Percentiles rank a stretch among this genome's conserved stretches.
phyloP scores from a whole-genome alignment of 1,139 yeast species.

The Suhomyces coccinellae region DNA sequence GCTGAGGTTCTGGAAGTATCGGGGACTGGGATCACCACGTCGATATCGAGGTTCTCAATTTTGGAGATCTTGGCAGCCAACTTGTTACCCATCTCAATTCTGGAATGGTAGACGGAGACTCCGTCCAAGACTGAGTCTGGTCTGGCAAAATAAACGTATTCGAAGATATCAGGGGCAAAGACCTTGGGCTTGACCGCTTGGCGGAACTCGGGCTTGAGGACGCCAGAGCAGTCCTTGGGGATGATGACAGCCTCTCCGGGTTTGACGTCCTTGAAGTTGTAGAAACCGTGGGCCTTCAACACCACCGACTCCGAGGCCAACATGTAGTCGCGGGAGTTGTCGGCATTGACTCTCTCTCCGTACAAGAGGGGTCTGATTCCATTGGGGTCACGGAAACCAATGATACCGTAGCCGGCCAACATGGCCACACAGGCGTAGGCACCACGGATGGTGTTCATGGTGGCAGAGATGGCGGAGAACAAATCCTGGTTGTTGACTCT shows the following conservation, averaged over 20 bases:
- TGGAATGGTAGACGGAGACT: slow-evolving; percentile 86
- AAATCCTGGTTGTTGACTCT: slow-evolving; percentile 91
- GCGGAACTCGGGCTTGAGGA: slow-evolving; percentile 65
- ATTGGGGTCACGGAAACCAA: slow-evolving; percentile 96
- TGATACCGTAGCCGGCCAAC: slow-evolving; percentile 93
- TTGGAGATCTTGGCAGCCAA: slow-evolving; percentile 70
- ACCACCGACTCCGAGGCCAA: slow-evolving; percentile 95
- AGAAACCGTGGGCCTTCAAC: slow-evolving; percentile 87
- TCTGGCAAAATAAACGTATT: slow-evolving; percentile 96
- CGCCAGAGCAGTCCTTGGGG: slow-evolving; percentile 58
- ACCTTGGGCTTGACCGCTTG: slow-evolving; percentile 80
- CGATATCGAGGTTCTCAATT: slow-evolving; percentile 64
- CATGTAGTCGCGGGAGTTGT: slow-evolving; percentile 89
- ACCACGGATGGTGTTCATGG: slow-evolving; percentile 79
- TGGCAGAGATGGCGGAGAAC: slow-evolving; percentile 81
- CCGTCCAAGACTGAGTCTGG: slow-evolving; percentile 97
- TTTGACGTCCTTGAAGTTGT: slow-evolving; percentile 71
- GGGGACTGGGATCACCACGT: slow-evolving; percentile 97
- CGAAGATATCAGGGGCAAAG: slow-evolving; percentile 95
- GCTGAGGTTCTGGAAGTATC: slow-evolving; percentile 97
- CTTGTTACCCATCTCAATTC: slow-evolving; percentile 92
- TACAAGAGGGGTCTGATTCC: slow-evolving; percentile 89
- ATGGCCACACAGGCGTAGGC: slow-evolving; percentile 95
- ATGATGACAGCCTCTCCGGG: slow-evolving; percentile 98
- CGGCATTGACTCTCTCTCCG: slow-evolving; percentile 71